Percentiles rank a stretch among this genome's conserved stretches.
These are phyloP conservation scores for Candida wancherniae DNA, from an alignment of 805 yeast species.

Conservation along the genomic window DNA sequence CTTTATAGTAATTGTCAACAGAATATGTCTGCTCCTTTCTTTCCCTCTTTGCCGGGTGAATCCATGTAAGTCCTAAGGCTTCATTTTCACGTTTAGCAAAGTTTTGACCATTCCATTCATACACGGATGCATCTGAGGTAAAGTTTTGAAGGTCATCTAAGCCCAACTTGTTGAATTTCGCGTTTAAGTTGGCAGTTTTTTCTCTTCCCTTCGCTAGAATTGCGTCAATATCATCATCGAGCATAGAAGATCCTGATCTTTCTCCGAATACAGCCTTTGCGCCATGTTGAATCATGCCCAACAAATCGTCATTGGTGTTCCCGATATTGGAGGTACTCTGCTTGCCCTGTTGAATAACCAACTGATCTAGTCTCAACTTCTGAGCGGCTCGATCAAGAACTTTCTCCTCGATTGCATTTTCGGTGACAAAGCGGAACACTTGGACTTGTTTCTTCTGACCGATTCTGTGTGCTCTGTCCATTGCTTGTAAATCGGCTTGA, in stretches of 20 bases:
- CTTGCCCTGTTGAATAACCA: slow-evolving; percentile 83
- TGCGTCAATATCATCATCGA: slow-evolving; percentile 73
- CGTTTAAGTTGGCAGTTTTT: slow-evolving; percentile 73
- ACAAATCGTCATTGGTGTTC: slow-evolving; percentile 73
- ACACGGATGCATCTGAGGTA: slow-evolving; percentile 82
- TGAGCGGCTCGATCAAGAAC: slow-evolving; percentile 95
- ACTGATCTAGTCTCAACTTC: slow-evolving; percentile 83
- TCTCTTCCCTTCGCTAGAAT: slow-evolving; percentile 77
- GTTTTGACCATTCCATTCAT: slow-evolving; percentile 94
- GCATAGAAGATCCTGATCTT: slow-evolving; percentile 23
- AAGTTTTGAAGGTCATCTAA: slow-evolving; percentile 91
- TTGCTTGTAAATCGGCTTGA: slow-evolving; percentile 95
- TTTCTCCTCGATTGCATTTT: slow-evolving; percentile 93
- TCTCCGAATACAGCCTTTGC: slow-evolving; percentile 82
- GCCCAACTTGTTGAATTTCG: slow-evolving; percentile 80
- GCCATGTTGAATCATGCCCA: slow-evolving; percentile 96
- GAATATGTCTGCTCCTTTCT: slow-evolving; percentile 76
- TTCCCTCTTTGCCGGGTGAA: slow-evolving; percentile 71
- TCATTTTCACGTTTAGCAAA: slow-evolving; percentile 54
- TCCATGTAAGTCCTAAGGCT: slow-evolving; percentile 48
- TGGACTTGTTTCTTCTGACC: slow-evolving; percentile 95
- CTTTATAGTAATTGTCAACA: slow-evolving; percentile 71
- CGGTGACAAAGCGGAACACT: slow-evolving; percentile 90
- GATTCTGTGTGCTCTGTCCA: slow-evolving; percentile 97
- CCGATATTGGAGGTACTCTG: slow-evolving; percentile 47